These are phyloP conservation scores for Helotiales sp. DNA, from an alignment of 2,329 filamentous ascomycete genomes.

Conservation along the genomic window DNA sequence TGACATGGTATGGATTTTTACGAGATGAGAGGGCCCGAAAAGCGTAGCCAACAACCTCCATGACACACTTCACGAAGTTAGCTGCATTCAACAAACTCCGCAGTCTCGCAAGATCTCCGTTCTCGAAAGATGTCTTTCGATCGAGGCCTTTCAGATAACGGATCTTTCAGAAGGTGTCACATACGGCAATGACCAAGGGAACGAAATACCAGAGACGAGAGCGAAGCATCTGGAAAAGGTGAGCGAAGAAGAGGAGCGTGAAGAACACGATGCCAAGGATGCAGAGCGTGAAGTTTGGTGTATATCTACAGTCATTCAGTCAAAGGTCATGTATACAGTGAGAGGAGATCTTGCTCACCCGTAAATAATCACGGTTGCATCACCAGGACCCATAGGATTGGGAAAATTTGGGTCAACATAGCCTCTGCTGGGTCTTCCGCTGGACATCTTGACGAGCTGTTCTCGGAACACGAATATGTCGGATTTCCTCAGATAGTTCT, in stretches of 20 bases:
- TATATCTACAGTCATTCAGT: constrained; percentile 7
- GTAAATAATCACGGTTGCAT: constrained; percentile 25
- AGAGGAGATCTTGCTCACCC: constrained; percentile 2
- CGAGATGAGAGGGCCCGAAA: constrained; percentile 54
- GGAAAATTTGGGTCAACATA: constrained; percentile 21
- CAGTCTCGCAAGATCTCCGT: background rate
- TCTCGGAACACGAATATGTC: too few relatives aligned
- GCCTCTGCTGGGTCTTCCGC: background rate
- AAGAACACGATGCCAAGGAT: constrained; percentile 15
- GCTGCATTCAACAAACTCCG: background rate
- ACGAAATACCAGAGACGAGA: constrained; percentile 54
- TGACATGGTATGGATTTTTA: constrained; percentile 57
- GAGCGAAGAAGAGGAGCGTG: constrained; percentile 49
- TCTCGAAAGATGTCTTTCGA: background rate
- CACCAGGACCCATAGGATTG: constrained; percentile 9
- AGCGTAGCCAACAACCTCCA: constrained; percentile 56
- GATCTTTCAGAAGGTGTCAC: background rate
- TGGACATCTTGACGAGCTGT: background rate
- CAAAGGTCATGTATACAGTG: background rate
- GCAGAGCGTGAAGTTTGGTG: constrained; percentile 13
- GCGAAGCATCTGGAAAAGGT: constrained; percentile 36
- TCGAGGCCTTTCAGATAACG: background rate
- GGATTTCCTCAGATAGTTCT: background rate
- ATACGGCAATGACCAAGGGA: constrained; percentile 47
- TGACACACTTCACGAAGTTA: background rate